phyloP scores from a whole-genome alignment of 1,284 basidiomycete genomes.

The Ganoderma lucidum region DNA sequence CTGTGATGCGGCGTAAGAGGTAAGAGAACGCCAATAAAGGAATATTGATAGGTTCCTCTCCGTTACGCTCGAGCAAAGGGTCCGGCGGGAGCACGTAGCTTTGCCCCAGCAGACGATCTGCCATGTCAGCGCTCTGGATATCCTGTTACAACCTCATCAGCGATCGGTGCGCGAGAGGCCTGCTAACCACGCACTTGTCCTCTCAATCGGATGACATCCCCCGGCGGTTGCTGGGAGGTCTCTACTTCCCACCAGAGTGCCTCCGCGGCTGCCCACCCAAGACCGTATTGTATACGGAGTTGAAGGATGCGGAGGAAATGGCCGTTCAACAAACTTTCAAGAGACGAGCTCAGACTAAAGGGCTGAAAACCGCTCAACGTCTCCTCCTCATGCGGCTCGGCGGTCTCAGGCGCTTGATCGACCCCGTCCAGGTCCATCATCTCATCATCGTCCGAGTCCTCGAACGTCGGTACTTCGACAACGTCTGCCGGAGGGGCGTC shows the following conservation, averaged over 20 bases:
- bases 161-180: neutral
- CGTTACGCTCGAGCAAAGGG: conserved; percentile 48
- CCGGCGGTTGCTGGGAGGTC: conserved; percentile 51
- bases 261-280: conserved; percentile 74
- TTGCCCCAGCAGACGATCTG: conserved; percentile 49
- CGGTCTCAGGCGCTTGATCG: conserved; percentile 8
- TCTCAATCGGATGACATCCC: conserved; percentile 45
- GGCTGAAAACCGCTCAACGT: conserved; percentile 49
- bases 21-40: conserved; percentile 66
- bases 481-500: conserved; percentile 43
- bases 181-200: conserved; percentile 41
- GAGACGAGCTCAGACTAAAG: conserved; percentile 65
- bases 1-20: conserved; percentile 64
- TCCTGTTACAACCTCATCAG: conserved; percentile 33
- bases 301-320: conserved; percentile 60
- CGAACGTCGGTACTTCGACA: conserved; percentile 34
- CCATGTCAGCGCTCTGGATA: conserved; percentile 52
- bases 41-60: conserved; percentile 54
- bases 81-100: conserved; percentile 60
- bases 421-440: conserved; percentile 16
- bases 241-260: conserved; percentile 55
- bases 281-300: conserved; percentile 54
- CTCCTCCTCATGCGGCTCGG: conserved; percentile 8
- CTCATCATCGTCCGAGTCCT: conserved; percentile 22
- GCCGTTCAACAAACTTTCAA: conserved; percentile 64